Evolutionary conservation across 257 asterid genomes (phyloP).

Genomic region (Rehmannia glutinosa): DNA sequence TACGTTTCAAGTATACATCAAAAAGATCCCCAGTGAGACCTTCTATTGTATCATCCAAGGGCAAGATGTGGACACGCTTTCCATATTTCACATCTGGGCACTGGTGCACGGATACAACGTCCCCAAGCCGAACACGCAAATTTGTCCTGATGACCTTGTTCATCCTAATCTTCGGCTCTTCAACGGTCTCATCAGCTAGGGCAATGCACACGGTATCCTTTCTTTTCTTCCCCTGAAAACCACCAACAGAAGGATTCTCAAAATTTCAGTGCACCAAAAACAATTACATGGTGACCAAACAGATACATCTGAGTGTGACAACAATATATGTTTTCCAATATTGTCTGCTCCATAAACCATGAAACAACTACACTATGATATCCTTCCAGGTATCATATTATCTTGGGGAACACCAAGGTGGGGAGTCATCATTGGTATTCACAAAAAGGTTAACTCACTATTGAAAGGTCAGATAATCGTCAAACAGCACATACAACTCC

Average conservation of each 20-base stretch:
- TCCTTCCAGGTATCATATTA: too few species aligned
- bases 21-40: conserved; percentile 83
- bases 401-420: too few species aligned
- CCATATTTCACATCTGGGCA: conserved; percentile 88
- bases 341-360: too few species aligned
- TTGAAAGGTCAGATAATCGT: neutral
- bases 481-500: neutral
- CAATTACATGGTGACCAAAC: neutral
- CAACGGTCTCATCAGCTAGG: conserved; percentile 76
- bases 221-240: conserved; percentile 74
- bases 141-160: conserved; percentile 70
- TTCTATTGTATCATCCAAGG: conserved; percentile 73
- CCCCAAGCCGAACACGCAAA: conserved; percentile 74
- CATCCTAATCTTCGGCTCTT: conserved; percentile 85
- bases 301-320: too few species aligned
- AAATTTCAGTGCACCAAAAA: neutral
- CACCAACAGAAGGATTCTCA: conserved; percentile 9
- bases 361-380: too few species aligned
- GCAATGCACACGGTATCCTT: conserved; percentile 81
- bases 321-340: neutral
- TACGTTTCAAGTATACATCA: conserved; percentile 67
- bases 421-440: too few species aligned
- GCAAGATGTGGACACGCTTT: conserved; percentile 72
- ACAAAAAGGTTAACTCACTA: too few species aligned
- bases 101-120: conserved; percentile 80